A percentile compares a stretch with the other conserved stretches of the same genome.
Evolutionary conservation across 2,329 filamentous ascomycete species (phyloP).

Genomic region (Pseudonectria buxi): DNA sequence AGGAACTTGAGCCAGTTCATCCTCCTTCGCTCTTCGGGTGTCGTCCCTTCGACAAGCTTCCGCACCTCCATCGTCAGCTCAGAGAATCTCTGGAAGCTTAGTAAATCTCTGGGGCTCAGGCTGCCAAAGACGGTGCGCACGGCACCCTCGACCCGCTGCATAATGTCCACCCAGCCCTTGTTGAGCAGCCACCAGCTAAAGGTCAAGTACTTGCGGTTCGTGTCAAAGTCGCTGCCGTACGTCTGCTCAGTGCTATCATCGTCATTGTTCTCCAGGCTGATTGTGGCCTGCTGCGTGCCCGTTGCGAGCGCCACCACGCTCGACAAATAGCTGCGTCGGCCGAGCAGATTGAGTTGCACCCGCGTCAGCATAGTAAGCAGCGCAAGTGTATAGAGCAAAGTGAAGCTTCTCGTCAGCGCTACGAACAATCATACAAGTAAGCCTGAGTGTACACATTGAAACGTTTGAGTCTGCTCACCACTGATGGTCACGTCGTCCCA

Average conservation of each 20-base stretch:
- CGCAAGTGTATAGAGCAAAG: constrained; percentile 82
- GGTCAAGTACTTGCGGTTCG: constrained; percentile 87
- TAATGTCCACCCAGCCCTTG: constrained; percentile 76
- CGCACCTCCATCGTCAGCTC: constrained; percentile 78
- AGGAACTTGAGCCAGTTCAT: constrained; percentile 75
- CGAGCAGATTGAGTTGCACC: constrained; percentile 94
- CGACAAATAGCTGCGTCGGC: constrained; percentile 89
- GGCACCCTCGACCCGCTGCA: constrained; percentile 73
- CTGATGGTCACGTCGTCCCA: constrained; percentile 98
- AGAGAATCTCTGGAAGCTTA: constrained; percentile 73
- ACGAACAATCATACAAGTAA: constrained; percentile 13
- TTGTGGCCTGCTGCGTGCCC: constrained; percentile 64
- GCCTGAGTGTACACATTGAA: neutral
- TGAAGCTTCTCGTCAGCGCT: constrained; percentile 89
- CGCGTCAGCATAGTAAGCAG: constrained; percentile 87
- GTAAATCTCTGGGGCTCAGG: constrained; percentile 80
- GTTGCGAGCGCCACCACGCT: constrained; percentile 88
- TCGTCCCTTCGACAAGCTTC: constrained; percentile 69
- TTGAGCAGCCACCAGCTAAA: constrained; percentile 99
- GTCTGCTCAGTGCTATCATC: constrained; percentile 76
- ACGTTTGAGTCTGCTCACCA: constrained; percentile 49
- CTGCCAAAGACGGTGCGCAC: constrained; percentile 87
- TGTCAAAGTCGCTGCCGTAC: constrained; percentile 91
- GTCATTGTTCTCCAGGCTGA: constrained; percentile 88
- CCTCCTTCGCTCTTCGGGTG: constrained; percentile 32